Conservation (phyloP, 1,284 basidiomycete species). For the Boletus albobrunnescens region DNA sequence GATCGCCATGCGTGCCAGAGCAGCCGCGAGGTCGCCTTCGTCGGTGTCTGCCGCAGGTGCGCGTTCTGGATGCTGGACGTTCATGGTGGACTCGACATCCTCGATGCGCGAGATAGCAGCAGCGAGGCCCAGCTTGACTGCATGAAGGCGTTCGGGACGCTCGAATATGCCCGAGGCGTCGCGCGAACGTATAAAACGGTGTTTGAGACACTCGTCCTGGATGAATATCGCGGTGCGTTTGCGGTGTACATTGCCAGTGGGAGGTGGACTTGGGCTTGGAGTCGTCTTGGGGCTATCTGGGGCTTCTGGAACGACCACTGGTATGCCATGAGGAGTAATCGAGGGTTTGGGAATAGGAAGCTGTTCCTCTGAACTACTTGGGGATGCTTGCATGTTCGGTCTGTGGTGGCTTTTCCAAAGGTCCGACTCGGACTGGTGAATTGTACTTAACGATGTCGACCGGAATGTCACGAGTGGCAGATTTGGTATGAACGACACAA, state of each 20-base stretch:
- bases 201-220: conserved; percentile 68
- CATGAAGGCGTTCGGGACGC: conserved; percentile 84
- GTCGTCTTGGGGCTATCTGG: neutral
- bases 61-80: neutral
- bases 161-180: conserved; percentile 77
- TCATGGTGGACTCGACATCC: conserved; percentile 11
- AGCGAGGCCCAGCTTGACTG: conserved; percentile 75
- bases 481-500: too few species aligned
- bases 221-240: conserved; percentile 38
- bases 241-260: neutral
- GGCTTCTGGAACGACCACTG: neutral
- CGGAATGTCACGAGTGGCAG: too few species aligned
- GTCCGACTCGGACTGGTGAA: too few species aligned
- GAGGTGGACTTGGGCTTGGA: neutral
- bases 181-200: conserved; percentile 74
- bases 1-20: conserved; percentile 57
- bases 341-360: neutral
- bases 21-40: conserved; percentile 45
- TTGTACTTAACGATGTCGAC: too few species aligned
- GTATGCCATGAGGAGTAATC: neutral
- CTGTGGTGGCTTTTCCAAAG: too few species aligned
- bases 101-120: conserved; percentile 74
- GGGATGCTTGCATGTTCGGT: too few species aligned
- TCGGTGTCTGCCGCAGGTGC: conserved; percentile 33
- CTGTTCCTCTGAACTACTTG: too few species aligned